Conservation (phyloP, 306 rosid genomes). For the Gynostemma pentaphyllum region DNA sequence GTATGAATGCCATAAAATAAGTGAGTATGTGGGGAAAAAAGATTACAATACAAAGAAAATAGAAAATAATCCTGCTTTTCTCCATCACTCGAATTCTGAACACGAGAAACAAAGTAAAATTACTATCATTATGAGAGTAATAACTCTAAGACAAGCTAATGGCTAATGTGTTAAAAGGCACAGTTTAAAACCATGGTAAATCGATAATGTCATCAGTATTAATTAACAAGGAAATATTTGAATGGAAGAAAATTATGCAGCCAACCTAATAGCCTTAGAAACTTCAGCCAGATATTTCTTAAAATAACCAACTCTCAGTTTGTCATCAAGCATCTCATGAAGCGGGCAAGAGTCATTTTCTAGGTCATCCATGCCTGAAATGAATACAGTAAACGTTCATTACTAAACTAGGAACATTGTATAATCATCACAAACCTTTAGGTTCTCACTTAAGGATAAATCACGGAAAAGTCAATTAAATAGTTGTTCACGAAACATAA, state of each 20-base stretch:
- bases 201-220: background rate
- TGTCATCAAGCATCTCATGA: slow-evolving; percentile 71
- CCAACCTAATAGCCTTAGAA: slow-evolving; percentile 73
- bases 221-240: background rate
- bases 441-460: background rate
- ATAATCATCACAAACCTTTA: background rate
- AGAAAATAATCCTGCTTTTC: too few species aligned
- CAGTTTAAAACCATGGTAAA: background rate
- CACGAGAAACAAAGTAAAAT: too few species aligned
- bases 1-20: too few species aligned
- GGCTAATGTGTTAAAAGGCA: background rate
- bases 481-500: background rate
- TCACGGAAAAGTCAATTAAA: background rate
- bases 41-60: too few species aligned
- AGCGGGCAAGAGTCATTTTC: slow-evolving; percentile 43
- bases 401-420: background rate
- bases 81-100: too few species aligned
- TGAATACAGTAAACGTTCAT: background rate
- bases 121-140: background rate
- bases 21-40: too few species aligned
- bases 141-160: background rate
- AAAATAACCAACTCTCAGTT: slow-evolving; percentile 58
- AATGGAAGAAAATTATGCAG: background rate
- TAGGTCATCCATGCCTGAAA: slow-evolving; percentile 89
- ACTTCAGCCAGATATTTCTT: slow-evolving; percentile 57